Percentiles rank a stretch among this genome's conserved stretches.
phyloP scores from a whole-genome alignment of 2,329 filamentous ascomycete species.

The Aureobasidium sp. region DNA sequence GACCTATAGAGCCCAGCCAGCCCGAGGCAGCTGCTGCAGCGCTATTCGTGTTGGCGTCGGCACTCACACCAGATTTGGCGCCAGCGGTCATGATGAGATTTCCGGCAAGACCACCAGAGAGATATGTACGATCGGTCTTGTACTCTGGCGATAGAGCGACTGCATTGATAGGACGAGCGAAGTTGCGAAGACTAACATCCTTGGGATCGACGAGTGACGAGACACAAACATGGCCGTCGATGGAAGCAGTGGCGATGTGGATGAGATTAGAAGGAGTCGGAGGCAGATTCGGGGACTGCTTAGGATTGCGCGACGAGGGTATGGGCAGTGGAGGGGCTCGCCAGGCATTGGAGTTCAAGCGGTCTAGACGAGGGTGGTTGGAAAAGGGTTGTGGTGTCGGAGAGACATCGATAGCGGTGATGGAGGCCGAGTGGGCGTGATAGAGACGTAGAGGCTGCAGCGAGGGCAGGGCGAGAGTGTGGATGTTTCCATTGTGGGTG shows the following conservation, averaged over 20 bases:
- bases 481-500: conserved; percentile 93
- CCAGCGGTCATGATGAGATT: conserved; percentile 81
- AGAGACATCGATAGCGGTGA: conserved; percentile 84
- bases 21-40: conserved; percentile 70
- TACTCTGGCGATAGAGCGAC: conserved; percentile 94
- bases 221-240: conserved; percentile 92
- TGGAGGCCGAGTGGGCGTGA: conserved; percentile 84
- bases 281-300: conserved; percentile 54
- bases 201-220: conserved; percentile 79
- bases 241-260: conserved; percentile 85
- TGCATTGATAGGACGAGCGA: conserved; percentile 83
- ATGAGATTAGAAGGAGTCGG: conserved; percentile 82
- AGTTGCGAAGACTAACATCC: conserved; percentile 87
- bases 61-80: conserved; percentile 67
- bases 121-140: conserved; percentile 77
- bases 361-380: not conserved
- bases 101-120: conserved; percentile 85
- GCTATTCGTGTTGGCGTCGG: conserved; percentile 82
- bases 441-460: conserved; percentile 80
- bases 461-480: conserved; percentile 76
- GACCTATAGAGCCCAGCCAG: conserved; percentile 83
- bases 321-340: conserved; percentile 1
- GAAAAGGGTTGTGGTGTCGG: conserved; percentile 63
- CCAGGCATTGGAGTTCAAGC: conserved; percentile 13
- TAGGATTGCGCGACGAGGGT: conserved; percentile 19